Percentiles rank a stretch among this genome's conserved stretches.
phyloP scores from a whole-genome alignment of 1,284 basidiomycete species.

The Moesziomyces parantarcticus region DNA sequence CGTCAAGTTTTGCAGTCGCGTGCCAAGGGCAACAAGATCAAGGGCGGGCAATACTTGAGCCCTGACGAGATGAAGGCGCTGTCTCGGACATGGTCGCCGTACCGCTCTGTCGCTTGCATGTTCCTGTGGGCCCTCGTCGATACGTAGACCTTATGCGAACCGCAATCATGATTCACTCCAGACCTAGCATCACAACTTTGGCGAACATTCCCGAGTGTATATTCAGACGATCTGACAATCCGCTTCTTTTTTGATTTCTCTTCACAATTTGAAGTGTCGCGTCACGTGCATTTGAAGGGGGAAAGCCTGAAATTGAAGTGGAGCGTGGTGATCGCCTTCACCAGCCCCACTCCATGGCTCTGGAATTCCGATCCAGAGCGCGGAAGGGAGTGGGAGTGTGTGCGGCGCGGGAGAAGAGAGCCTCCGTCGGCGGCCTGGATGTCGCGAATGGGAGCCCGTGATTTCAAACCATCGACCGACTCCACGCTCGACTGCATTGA shows the following conservation, averaged over 20 bases:
- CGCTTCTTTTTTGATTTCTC: too few relatives aligned
- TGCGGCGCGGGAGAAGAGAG: too few relatives aligned
- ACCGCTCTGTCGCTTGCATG: slow-evolving; percentile 59
- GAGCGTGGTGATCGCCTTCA: slow-evolving; percentile 32
- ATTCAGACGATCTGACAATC: slow-evolving; percentile 12
- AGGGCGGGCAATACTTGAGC: slow-evolving; percentile 61
- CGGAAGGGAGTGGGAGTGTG: neutral
- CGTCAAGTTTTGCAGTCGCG: slow-evolving; percentile 44
- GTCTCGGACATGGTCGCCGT: slow-evolving; percentile 58
- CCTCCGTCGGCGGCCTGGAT: neutral
- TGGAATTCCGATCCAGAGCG: slow-evolving; percentile 6
- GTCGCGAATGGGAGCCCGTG: slow-evolving; percentile 3
- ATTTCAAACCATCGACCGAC: slow-evolving; percentile 28
- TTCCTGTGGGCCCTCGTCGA: slow-evolving; percentile 63
- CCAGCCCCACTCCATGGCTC: slow-evolving; percentile 7
- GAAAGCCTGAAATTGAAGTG: slow-evolving; percentile 1
- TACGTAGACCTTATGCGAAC: slow-evolving; percentile 5
- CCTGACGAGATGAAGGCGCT: slow-evolving; percentile 63
- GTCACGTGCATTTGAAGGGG: slow-evolving; percentile 24
- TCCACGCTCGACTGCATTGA: slow-evolving; percentile 16
- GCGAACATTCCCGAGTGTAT: too few relatives aligned
- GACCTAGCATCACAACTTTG: too few relatives aligned
- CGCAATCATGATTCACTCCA: too few relatives aligned
- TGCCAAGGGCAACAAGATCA: slow-evolving; percentile 62
- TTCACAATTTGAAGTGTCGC: slow-evolving; percentile 2